Percentiles rank a stretch among this genome's conserved stretches.
Evolutionary conservation across 2,329 filamentous ascomycete genomes (phyloP).

Genomic region (Calonectria pteridis): DNA sequence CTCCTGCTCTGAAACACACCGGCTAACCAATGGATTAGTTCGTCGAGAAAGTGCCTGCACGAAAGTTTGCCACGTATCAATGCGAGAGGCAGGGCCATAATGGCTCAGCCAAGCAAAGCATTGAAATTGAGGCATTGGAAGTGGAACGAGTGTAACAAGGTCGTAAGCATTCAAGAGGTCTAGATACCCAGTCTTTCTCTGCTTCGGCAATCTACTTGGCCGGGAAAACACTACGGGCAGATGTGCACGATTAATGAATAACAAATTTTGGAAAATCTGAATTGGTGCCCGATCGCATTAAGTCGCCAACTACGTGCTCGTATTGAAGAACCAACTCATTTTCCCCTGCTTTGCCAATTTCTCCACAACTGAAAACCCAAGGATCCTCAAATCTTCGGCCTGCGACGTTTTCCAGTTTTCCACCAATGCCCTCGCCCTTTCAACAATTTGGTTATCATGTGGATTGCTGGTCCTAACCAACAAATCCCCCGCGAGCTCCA

Average conservation of each 20-base stretch:
- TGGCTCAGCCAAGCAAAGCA: neutral
- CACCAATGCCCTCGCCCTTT: slow-evolving; percentile 21
- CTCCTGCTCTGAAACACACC: neutral
- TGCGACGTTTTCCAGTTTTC: slow-evolving; percentile 23
- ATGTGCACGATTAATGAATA: neutral
- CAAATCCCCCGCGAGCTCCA: slow-evolving; percentile 31
- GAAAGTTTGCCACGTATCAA: slow-evolving; percentile 32
- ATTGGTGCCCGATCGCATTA: neutral
- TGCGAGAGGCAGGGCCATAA: neutral
- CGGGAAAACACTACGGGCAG: neutral
- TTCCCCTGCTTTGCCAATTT: neutral
- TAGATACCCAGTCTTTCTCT: too few species aligned
- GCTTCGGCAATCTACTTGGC: neutral
- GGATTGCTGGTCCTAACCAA: slow-evolving; percentile 4
- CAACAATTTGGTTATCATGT: neutral
- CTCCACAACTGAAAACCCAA: slow-evolving; percentile 11
- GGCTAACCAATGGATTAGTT: slow-evolving; percentile 19
- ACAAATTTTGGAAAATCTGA: neutral
- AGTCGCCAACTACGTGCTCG: neutral
- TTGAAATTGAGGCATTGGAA: slow-evolving; percentile 10
- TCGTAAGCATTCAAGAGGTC: neutral
- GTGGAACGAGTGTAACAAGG: neutral
- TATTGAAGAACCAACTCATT: slow-evolving; percentile 17
- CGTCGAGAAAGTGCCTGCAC: slow-evolving; percentile 29
- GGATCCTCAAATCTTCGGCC: slow-evolving; percentile 16